These are phyloP conservation scores for Fusarium liriodendri DNA, from an alignment of 2,329 filamentous ascomycete genomes.

Conservation along the genomic window DNA sequence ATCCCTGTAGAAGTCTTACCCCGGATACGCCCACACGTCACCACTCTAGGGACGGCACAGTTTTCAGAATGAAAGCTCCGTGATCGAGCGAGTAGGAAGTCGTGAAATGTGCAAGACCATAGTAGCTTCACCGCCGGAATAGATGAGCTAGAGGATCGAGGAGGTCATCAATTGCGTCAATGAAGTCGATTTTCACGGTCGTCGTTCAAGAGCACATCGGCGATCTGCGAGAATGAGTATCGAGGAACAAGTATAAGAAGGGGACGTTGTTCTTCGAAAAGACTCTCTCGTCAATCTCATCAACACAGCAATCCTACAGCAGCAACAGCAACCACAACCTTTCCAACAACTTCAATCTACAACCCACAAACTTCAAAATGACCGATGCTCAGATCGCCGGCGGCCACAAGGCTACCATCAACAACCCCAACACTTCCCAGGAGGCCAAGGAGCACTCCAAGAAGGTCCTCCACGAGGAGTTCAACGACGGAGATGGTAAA, in stretches of 20 bases:
- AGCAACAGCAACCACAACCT: background rate
- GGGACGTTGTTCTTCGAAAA: background rate
- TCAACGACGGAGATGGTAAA: constrained; percentile 55
- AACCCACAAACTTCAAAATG: constrained; percentile 51
- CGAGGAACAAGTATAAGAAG: constrained; percentile 29
- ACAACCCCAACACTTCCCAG: constrained; percentile 66
- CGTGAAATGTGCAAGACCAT: constrained; percentile 1
- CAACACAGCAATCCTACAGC: background rate
- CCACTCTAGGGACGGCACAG: background rate
- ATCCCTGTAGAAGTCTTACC: constrained; percentile 9
- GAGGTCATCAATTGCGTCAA: constrained; percentile 38
- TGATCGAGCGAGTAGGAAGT: constrained; percentile 4
- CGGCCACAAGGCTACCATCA: constrained; percentile 69
- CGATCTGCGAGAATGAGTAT: background rate
- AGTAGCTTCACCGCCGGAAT: background rate
- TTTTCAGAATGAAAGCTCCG: background rate
- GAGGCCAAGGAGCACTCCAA: constrained; percentile 67
- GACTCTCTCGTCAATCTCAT: background rate
- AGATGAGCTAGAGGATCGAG: background rate
- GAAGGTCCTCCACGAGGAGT: constrained; percentile 62
- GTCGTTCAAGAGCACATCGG: background rate
- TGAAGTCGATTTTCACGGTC: constrained; percentile 4
- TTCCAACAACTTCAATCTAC: background rate
- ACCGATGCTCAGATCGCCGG: constrained; percentile 63
- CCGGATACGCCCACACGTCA: constrained; percentile 15